These are phyloP conservation scores for Acanthamoeba pearcei DNA, from an alignment of 208 protist genomes.

Conservation along the genomic window DNA sequence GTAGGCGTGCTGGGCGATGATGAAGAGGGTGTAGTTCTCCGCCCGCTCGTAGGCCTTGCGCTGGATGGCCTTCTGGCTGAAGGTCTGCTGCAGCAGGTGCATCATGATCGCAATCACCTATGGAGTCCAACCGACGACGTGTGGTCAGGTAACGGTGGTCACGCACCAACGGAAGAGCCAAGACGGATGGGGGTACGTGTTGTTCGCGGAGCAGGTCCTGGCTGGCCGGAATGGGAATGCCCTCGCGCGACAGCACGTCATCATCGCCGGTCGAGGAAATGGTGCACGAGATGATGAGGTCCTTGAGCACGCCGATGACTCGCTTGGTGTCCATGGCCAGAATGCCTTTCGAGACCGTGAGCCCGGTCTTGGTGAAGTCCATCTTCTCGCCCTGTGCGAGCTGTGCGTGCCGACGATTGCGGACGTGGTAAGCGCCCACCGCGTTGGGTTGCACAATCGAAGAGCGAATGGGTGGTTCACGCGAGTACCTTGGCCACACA, in stretches of 20 bases:
- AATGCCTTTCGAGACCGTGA: not conserved
- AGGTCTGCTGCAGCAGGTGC: conserved; percentile 61
- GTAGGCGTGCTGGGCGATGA: conserved; percentile 62
- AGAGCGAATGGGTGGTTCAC: not conserved
- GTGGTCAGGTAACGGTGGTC: not conserved
- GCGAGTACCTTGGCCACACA: conserved; percentile 6
- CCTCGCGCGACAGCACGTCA: conserved; percentile 44
- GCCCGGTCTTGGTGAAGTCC: conserved; percentile 57
- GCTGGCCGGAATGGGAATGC: conserved; percentile 66
- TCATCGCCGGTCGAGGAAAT: conserved; percentile 62
- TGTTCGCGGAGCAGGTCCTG: conserved; percentile 66
- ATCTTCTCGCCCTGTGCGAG: conserved; percentile 55
- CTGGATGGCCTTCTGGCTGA: conserved; percentile 32
- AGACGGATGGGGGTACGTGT: not conserved
- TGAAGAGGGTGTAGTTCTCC: conserved; percentile 68
- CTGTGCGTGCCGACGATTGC: not conserved
- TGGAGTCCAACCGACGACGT: not conserved
- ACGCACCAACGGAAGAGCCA: too few relatives aligned
- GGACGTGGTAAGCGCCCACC: too few relatives aligned
- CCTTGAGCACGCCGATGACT: conserved; percentile 55
- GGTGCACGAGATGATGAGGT: conserved; percentile 72
- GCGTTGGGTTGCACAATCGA: too few relatives aligned
- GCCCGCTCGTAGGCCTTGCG: conserved; percentile 24
- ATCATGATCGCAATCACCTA: conserved; percentile 71
- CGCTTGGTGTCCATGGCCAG: conserved; percentile 18